Conservation (phyloP, 2,329 filamentous ascomycete genomes). For the Grosmannia clavigera region DNA sequence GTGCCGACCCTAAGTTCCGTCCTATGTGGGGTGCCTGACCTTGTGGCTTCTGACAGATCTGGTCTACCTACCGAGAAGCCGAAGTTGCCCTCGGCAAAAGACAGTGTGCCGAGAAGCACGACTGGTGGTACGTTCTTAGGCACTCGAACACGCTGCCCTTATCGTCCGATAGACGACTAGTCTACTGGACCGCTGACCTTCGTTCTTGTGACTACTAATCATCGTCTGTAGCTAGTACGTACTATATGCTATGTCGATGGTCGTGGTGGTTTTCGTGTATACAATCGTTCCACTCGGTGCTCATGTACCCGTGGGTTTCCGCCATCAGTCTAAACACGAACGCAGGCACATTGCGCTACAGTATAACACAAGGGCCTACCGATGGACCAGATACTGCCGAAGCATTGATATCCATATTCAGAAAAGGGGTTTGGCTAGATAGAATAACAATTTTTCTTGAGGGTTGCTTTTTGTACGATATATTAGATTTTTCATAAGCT, state of each 20-base stretch:
- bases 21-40: too few species aligned
- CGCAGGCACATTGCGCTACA: neutral
- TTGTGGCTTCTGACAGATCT: conserved; percentile 12
- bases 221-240: neutral
- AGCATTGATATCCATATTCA: neutral
- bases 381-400: neutral
- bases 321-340: conserved; percentile 10
- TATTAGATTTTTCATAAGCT: too few species aligned
- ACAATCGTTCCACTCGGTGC: conserved; percentile 19
- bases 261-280: conserved; percentile 16
- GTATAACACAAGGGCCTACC: neutral
- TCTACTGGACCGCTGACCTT: neutral
- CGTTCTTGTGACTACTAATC: neutral
- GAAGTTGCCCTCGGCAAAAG: conserved; percentile 17
- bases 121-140: conserved; percentile 16
- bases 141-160: neutral
- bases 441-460: too few species aligned
- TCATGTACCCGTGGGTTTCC: conserved; percentile 21
- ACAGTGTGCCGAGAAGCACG: conserved; percentile 14
- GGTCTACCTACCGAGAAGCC: conserved; percentile 19
- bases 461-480: too few species aligned
- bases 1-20: neutral
- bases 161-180: too few species aligned
- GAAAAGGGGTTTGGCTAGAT: too few species aligned
- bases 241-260: conserved; percentile 22